Evolutionary conservation across 768 basidiomycete species (phyloP).

Genomic region (Rhizopogon vesiculosus): DNA sequence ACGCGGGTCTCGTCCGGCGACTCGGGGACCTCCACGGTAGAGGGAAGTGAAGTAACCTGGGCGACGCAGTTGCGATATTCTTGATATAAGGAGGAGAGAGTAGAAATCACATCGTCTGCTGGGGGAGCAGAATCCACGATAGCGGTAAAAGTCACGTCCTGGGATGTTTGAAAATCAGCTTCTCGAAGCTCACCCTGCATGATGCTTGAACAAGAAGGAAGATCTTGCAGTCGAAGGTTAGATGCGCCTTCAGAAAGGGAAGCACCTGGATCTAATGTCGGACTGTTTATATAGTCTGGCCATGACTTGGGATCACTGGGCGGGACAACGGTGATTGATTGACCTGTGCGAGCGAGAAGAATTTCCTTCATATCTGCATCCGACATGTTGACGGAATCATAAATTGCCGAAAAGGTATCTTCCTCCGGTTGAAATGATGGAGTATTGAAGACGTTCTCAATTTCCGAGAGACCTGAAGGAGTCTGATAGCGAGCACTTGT

Average conservation of each 20-base stretch:
- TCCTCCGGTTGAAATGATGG: neutral
- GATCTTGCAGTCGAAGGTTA: neutral
- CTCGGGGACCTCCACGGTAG: constrained; percentile 17
- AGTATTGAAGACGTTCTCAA: neutral
- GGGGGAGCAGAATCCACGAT: neutral
- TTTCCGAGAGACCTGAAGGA: neutral
- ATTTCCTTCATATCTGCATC: constrained; percentile 2
- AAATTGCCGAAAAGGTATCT: neutral
- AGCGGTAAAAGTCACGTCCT: neutral
- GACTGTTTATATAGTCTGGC: neutral
- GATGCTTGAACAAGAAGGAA: neutral
- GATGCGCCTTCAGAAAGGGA: neutral
- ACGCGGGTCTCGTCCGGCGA: constrained; percentile 28
- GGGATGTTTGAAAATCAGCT: neutral
- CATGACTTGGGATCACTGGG: neutral
- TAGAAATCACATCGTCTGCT: constrained; percentile 28
- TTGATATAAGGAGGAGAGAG: constrained; percentile 43
- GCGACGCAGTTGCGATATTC: constrained; percentile 45
- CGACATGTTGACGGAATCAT: neutral
- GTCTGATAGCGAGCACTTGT: neutral
- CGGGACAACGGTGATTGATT: neutral
- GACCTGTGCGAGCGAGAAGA: neutral
- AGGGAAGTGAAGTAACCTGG: constrained; percentile 38
- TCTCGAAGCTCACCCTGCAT: neutral
- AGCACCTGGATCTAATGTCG: neutral